Conservation (phyloP, 2,329 filamentous ascomycete species). For the Botrytis cinerea region DNA sequence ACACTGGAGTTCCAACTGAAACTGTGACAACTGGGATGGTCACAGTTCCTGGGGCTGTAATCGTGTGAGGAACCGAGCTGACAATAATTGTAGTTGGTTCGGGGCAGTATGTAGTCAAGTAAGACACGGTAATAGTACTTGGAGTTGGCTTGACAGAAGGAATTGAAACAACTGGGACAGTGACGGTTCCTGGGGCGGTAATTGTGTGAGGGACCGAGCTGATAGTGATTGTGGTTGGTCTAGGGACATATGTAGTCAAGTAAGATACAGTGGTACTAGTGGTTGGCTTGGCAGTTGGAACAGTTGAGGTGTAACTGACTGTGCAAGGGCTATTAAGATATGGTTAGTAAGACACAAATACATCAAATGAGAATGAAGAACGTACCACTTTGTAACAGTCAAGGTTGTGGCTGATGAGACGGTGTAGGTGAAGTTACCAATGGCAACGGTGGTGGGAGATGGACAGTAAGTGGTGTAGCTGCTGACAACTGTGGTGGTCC, state of each 20-base stretch:
- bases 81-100: constrained; percentile 28
- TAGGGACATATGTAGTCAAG: constrained; percentile 22
- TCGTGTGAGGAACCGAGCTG: constrained; percentile 32
- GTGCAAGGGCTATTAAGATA: constrained; percentile 8
- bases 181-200: constrained; percentile 26
- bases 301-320: constrained; percentile 24
- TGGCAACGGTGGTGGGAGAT: constrained; percentile 27
- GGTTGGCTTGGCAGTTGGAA: constrained; percentile 26
- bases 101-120: constrained; percentile 24
- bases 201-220: constrained; percentile 33
- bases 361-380: neutral
- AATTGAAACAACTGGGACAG: constrained; percentile 21
- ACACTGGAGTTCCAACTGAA: constrained; percentile 10
- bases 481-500: constrained; percentile 20
- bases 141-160: constrained; percentile 13
- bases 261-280: constrained; percentile 14
- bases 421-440: constrained; percentile 31
- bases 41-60: constrained; percentile 26
- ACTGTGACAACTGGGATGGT: constrained; percentile 26
- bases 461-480: constrained; percentile 30
- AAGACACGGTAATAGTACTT: constrained; percentile 16
- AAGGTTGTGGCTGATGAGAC: constrained; percentile 22
- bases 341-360: neutral
- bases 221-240: constrained; percentile 28
- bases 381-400: constrained; percentile 20